Base-by-base conservation (phyloP, 768 basidiomycete species). In the Lactifluus pinguis region DNA sequence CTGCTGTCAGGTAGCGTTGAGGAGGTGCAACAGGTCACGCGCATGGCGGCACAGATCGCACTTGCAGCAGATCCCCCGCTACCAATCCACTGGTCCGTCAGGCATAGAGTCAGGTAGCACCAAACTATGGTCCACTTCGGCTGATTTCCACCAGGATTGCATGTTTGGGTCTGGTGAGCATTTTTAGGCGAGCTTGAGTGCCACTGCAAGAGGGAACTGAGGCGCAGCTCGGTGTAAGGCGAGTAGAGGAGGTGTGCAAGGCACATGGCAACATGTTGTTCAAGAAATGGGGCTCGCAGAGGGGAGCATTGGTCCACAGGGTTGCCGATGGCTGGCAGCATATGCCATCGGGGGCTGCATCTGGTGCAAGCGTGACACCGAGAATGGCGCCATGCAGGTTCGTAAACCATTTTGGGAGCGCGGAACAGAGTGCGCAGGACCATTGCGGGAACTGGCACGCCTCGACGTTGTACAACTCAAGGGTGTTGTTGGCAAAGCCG, bases 21-120 rank as follows among this genome's bases (percentile, higher is more conserved):
- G 14, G 97, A 99, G 72, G 88, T 99, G 47, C 80, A 95, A 73
- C 83, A 97, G 49, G 98, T 99, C 67, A 95, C 95, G 2, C 85
- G 93, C 17, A 93, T 98, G 47, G 97, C 95, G 11, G 95, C 91
- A 39, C 88, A 92, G 73, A 89, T 98, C 67, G 95, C 97, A 19
- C 73, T 93, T 53, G 77, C 86, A 25, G 75, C 83, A 4, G 79
- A 88, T 69, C 97, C 97, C 4, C 93, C 95, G 19, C 79, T 95
- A 49, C 80, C 84, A 19, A 86, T 99, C 60, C 91, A 92, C 74
- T 95, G n/a, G n/a, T n/a, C n/a, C n/a, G n/a, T n/a, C n/a, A n/a
- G n/a, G n/a, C n/a, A n/a, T n/a, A n/a, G n/a, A n/a, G n/a, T n/a
- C n/a, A n/a, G n/a, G n/a, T n/a, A n/a, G n/a, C n/a, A n/a, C n/a